These are phyloP conservation scores for Barnettozyma salicaria DNA, from an alignment of 805 yeast species.

Conservation along the genomic window DNA sequence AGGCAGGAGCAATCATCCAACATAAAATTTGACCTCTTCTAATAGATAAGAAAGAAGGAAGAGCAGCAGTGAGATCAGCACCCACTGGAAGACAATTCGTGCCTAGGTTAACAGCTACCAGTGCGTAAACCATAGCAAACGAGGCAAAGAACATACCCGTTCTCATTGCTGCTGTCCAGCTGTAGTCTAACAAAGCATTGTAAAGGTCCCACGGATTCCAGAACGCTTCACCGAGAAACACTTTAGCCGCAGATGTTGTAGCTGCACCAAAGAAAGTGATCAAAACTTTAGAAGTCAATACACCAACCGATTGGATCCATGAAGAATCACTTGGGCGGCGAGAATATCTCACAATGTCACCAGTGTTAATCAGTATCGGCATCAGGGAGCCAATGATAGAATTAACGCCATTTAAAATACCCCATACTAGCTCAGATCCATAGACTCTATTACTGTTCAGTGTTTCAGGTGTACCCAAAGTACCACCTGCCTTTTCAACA, in stretches of 20 bases:
- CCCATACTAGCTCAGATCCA: slow-evolving; percentile 5
- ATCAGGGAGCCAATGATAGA: slow-evolving; percentile 5
- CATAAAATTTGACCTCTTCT: slow-evolving; percentile 5
- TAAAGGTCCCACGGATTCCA: slow-evolving; percentile 7
- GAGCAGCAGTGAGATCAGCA: slow-evolving; percentile 4
- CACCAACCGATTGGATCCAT: slow-evolving; percentile 4
- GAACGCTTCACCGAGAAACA: slow-evolving; percentile 1
- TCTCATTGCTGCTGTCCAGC: slow-evolving; percentile 3
- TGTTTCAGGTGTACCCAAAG: slow-evolving; percentile 6
- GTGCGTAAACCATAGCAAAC: slow-evolving; percentile 3
- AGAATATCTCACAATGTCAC: slow-evolving; percentile 6
- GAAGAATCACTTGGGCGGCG: slow-evolving; percentile 6
- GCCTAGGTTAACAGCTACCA: slow-evolving; percentile 4
- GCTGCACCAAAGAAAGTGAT: slow-evolving; percentile 6
- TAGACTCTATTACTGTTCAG: slow-evolving; percentile 5
- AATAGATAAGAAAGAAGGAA: slow-evolving; percentile 1
- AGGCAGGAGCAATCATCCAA: slow-evolving; percentile 3
- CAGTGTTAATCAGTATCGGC: slow-evolving; percentile 4
- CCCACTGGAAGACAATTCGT: slow-evolving; percentile 6
- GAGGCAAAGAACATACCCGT: slow-evolving; percentile 5
- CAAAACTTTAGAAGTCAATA: slow-evolving; percentile 2
- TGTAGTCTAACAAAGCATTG: slow-evolving; percentile 3
- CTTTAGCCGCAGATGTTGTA: slow-evolving; percentile 4
- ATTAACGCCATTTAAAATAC: slow-evolving; percentile 3
- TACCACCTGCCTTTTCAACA: slow-evolving; percentile 10